Conservation (phyloP, 2,329 filamentous ascomycete species). For the Magnaporthales sp. region DNA sequence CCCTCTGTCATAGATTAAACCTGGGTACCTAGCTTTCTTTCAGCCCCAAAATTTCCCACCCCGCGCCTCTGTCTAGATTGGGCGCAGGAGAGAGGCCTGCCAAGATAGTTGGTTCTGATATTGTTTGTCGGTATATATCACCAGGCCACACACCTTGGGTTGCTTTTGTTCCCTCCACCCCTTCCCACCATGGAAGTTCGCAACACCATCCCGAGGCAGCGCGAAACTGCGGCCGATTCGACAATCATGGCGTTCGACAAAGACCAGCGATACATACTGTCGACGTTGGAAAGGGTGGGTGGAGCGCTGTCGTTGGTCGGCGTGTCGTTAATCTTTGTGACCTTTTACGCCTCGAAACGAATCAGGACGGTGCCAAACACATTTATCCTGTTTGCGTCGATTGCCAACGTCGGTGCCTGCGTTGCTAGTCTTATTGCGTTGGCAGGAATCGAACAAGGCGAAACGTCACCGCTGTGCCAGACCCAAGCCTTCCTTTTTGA, state of each 20-base stretch:
- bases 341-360: slow-evolving; percentile 40
- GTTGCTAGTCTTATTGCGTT: slow-evolving; percentile 63
- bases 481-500: slow-evolving; percentile 54
- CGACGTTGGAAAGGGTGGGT: slow-evolving; percentile 42
- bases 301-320: slow-evolving; percentile 43
- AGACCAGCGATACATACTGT: slow-evolving; percentile 30
- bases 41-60: background rate
- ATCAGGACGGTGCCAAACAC: slow-evolving; percentile 52
- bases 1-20: background rate
- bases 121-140: background rate
- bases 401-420: slow-evolving; percentile 50
- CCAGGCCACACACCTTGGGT: background rate
- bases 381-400: slow-evolving; percentile 52
- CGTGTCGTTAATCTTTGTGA: slow-evolving; percentile 41
- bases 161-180: background rate
- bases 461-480: slow-evolving; percentile 49
- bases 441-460: slow-evolving; percentile 48
- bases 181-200: background rate
- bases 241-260: slow-evolving; percentile 15
- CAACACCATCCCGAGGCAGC: background rate
- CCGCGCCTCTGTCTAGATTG: background rate
- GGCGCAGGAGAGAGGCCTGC: background rate
- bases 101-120: background rate
- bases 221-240: background rate
- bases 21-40: background rate